Base-by-base conservation (phyloP, 2,329 filamentous ascomycete genomes). In the Rhexocercosporidium sp. region DNA sequence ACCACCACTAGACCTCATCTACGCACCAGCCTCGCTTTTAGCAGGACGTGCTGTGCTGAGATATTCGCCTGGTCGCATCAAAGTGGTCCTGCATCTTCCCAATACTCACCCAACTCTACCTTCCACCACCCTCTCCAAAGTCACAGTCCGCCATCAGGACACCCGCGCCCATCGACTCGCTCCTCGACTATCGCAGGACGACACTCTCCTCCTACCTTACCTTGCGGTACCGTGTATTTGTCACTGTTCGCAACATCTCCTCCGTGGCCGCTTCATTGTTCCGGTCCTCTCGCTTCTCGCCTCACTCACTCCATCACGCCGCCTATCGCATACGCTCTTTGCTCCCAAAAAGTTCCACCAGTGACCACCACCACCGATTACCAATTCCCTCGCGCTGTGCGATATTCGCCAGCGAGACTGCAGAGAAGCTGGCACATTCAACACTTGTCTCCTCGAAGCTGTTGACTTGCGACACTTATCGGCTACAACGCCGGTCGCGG, bases 241-340 rank as follows among this genome's bases (percentile, higher is more conserved):
- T 57, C 54, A 57, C 54, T 57, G 34, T 39, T 14, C 34, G 54
- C 54, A 57, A 20, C 20, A 39, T 12, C 16, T 57, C n/a, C 54
- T 57, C 25, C 34, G 54, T 39, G 34, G 54, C 34, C n/a, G 34
- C 54, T 41, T 18, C 31, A 25, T 41, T 57, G 27, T 20, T 41
- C 54, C 54, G 34, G 44, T 61, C 9, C 59, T 61, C n/a, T 47
- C 41, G 59, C 59, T 47, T 61, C 59, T 47, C 59, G 39, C 59
- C 44, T 61, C 41, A 22, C 11, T 47, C 16, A 22, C n/a, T n/a
- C 29, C 34, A 29, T 47, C 59, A 49, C 59, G 41, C 39, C 59
- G 41, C 59, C 41, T 49, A 61, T 61, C 59, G 59, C 59, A 61
- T 34, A 61, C 41, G 59, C 59, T 61, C 41, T 49, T 18, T 49